Percentiles rank a stretch among this genome's conserved stretches.
These are phyloP conservation scores for Anaeromyces robustus DNA, from an alignment of 192 early-diverging fungal species.

Conservation along the genomic window DNA sequence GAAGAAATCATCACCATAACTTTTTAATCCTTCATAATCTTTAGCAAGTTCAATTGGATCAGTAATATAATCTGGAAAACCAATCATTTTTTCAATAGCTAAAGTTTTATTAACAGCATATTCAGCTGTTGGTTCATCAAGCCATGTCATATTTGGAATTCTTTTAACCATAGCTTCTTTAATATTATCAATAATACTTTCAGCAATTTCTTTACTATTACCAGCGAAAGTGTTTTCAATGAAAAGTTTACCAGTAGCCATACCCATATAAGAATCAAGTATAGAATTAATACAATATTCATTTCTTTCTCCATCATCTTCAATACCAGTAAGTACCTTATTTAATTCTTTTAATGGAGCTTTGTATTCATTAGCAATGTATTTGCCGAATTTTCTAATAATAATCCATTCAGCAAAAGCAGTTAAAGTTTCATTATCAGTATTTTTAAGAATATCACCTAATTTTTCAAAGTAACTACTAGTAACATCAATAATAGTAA, in stretches of 20 bases:
- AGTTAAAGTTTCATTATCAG: neutral
- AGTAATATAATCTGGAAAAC: neutral
- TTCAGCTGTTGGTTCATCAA: neutral
- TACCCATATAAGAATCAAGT: neutral
- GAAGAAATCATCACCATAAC: neutral
- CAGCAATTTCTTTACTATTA: neutral
- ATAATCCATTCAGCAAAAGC: neutral
- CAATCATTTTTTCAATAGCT: neutral
- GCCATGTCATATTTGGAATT: neutral
- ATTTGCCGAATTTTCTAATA: neutral
- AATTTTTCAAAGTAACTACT: neutral
- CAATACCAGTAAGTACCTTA: neutral
- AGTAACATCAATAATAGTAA: neutral
- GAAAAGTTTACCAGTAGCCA: neutral
- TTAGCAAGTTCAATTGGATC: neutral
- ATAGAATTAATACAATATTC: neutral
- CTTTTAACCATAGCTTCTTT: neutral
- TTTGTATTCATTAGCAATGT: neutral
- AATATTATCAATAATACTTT: neutral
- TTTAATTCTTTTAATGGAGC: neutral
- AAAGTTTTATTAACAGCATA: neutral
- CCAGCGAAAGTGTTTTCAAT: neutral
- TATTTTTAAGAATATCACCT: neutral
- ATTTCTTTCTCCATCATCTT: neutral
- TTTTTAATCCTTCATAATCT: neutral